Evolutionary conservation across 148 eudicot genomes (phyloP).

Genomic region (Diospyros lotus): DNA sequence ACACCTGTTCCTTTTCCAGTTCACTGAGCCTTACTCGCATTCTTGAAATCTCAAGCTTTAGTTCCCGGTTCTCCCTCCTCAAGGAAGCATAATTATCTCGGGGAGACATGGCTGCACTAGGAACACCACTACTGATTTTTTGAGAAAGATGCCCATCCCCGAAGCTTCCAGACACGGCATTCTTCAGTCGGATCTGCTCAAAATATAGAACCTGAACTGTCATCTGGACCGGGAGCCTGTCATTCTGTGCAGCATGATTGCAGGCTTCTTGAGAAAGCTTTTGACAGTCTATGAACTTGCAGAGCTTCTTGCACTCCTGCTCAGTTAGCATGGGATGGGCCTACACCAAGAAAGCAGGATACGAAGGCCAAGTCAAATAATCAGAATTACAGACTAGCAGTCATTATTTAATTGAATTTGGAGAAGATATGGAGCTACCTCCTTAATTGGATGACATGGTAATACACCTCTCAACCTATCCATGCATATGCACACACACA

Average conservation of each 20-base stretch:
- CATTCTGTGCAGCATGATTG: slow-evolving; percentile 79
- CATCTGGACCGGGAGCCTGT: slow-evolving; percentile 65
- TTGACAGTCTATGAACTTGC: slow-evolving; percentile 64
- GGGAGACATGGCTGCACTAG: slow-evolving; percentile 73
- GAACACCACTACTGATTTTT: slow-evolving; percentile 54
- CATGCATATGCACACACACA: background rate
- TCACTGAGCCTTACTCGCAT: slow-evolving; percentile 74
- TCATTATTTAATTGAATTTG: background rate
- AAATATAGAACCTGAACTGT: slow-evolving; percentile 60
- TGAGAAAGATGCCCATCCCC: slow-evolving; percentile 51
- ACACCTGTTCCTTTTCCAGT: slow-evolving; percentile 65
- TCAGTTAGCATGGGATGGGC: slow-evolving; percentile 55
- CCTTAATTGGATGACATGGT: background rate
- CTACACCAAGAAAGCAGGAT: slow-evolving; percentile 25
- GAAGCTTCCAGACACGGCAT: slow-evolving; percentile 43
- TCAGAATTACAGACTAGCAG: background rate
- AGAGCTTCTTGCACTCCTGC: slow-evolving; percentile 43
- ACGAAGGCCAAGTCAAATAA: background rate
- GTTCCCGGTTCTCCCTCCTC: slow-evolving; percentile 71
- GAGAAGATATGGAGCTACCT: background rate
- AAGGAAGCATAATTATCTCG: slow-evolving; percentile 70
- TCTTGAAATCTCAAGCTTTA: slow-evolving; percentile 73
- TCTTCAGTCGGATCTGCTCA: slow-evolving; percentile 57
- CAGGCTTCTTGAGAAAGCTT: slow-evolving; percentile 76
- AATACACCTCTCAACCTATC: background rate